Evolutionary conservation across 1,139 yeast genomes (phyloP).

Genomic region (Meyerozyma athensensis): DNA sequence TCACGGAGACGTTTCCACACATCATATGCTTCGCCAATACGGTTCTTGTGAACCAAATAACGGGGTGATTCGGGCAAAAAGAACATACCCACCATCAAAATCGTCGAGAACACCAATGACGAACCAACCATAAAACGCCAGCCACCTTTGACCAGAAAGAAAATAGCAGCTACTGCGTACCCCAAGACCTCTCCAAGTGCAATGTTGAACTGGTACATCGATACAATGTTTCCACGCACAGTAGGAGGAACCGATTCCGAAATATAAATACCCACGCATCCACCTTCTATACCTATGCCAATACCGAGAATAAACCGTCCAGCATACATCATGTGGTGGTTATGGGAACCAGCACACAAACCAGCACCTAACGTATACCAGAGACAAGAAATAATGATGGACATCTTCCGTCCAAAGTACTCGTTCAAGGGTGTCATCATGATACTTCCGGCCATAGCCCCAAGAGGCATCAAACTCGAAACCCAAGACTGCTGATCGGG

Average conservation of each 20-base stretch:
- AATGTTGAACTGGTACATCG: conserved; percentile 53
- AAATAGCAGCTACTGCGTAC: conserved; percentile 52
- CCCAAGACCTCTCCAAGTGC: conserved; percentile 59
- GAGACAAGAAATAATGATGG: conserved; percentile 49
- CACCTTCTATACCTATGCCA: conserved; percentile 60
- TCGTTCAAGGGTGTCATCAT: conserved; percentile 48
- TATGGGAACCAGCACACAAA: conserved; percentile 46
- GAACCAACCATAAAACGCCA: conserved; percentile 63
- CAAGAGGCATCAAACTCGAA: conserved; percentile 55
- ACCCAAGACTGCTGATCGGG: conserved; percentile 38
- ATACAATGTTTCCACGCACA: conserved; percentile 54
- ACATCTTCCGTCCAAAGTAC: conserved; percentile 46
- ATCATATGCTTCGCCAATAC: conserved; percentile 46
- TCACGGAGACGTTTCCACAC: conserved; percentile 56
- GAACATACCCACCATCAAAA: conserved; percentile 42
- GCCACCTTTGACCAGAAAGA: conserved; percentile 47
- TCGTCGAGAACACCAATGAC: conserved; percentile 51
- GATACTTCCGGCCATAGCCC: conserved; percentile 51
- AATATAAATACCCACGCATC: conserved; percentile 54
- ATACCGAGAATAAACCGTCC: conserved; percentile 53
- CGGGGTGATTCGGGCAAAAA: conserved; percentile 51
- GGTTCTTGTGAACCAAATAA: conserved; percentile 46
- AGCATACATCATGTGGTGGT: conserved; percentile 44
- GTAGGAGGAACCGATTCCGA: conserved; percentile 57
- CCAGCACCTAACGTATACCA: conserved; percentile 56